Percentiles rank a stretch among this genome's conserved stretches.
These are phyloP conservation scores for Protomyces inouyei DNA, from an alignment of 1,139 yeast species.

Conservation along the genomic window DNA sequence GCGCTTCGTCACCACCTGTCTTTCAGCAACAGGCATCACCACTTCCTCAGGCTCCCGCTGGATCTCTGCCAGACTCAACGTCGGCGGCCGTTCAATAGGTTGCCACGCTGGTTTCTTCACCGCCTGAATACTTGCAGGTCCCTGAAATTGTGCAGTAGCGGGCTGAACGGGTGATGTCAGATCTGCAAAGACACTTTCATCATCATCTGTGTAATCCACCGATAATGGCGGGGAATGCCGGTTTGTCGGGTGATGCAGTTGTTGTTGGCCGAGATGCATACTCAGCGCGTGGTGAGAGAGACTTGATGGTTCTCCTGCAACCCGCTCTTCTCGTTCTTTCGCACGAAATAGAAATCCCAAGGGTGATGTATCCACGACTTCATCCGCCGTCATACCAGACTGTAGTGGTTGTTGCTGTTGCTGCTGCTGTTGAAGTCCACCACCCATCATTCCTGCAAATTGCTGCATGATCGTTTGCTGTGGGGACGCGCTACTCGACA, in stretches of 20 bases:
- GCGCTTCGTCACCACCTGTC: background rate
- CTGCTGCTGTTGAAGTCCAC: too few relatives aligned
- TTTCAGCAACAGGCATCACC: background rate
- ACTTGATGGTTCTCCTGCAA: background rate
- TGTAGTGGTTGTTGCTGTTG: too few relatives aligned
- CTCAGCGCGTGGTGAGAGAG: background rate
- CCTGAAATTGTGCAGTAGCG: background rate
- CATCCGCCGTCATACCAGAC: background rate
- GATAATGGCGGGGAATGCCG: background rate
- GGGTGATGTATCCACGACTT: conserved; percentile 6
- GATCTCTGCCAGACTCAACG: background rate
- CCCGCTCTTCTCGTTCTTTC: conserved; percentile 3
- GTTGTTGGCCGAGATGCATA: background rate
- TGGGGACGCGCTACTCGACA: background rate
- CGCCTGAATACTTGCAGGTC: too few relatives aligned
- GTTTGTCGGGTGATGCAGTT: background rate
- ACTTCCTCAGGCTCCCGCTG: background rate
- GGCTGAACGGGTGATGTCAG: background rate
- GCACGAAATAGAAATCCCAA: conserved; percentile 12
- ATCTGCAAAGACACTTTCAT: background rate
- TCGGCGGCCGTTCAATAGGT: conserved; percentile 1
- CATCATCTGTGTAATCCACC: conserved; percentile 1
- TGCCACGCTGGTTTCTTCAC: conserved; percentile 13
- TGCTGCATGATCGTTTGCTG: background rate
- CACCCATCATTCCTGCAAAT: background rate